Base-by-base conservation (phyloP, 2,329 filamentous ascomycete genomes). In the Polytolypa hystricis region DNA sequence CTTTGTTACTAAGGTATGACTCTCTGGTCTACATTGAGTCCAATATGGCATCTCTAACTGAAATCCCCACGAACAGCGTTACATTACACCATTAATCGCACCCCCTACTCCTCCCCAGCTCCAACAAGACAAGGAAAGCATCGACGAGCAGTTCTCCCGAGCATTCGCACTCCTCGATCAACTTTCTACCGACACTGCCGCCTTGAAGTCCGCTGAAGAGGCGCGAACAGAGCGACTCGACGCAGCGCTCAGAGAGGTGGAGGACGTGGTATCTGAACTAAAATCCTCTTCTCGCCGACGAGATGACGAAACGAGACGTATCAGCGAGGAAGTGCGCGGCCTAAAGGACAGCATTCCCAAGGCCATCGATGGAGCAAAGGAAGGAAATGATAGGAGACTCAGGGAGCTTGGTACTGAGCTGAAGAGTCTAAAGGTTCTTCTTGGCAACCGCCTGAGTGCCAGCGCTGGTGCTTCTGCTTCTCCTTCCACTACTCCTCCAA, bases 81-180 rank as follows among this genome's bases (percentile, higher is more conserved):
- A 98, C 52, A 78, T 98, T 40, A 76, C 82, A 45, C 91, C 91
- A 28, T 68, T 98, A 18, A 85, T 98, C 42, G 81, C 87, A 9
- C 93, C 91, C 3, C 91, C 91, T 2, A 98, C 91, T 1, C 84
- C 86, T 7, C 86, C 93, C 39, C 86, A 93, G 54, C 70, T 98
- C 7, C 85, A 95, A 54, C 81, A 93, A 57, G 91, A 98, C 59
- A 98, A 98, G 62, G 77, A 84, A 43, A 76, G 77, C 26, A 87
- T 98, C 40, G 87, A 96, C 57, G 86, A 87, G 45, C 82, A 89
- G 41, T 98, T 98, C 60, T 83, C 91, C 49, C 84, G 83, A 51
- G 85, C 89, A 2, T 98, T 98, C 57, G 70, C 80, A 12, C 73
- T 96, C 10, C 79, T 98, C 8, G 91, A 98, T 42, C 91, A 96